Conservation (phyloP, 2,329 filamentous ascomycete genomes). For the Pestalotiopsis fici region DNA sequence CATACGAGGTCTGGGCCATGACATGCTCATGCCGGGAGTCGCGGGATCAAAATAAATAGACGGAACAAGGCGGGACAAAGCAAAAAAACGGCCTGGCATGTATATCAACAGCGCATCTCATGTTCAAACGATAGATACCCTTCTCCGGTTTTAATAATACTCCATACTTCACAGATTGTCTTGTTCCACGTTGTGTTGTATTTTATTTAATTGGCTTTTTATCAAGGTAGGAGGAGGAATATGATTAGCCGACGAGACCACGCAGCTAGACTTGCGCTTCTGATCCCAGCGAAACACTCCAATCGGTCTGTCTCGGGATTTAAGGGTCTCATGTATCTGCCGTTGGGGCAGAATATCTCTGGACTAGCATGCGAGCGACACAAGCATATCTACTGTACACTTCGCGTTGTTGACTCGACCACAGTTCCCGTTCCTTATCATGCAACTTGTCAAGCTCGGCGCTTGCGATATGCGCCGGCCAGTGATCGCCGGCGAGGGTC, state of each 20-base stretch:
- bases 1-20: background rate
- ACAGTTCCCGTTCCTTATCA: background rate
- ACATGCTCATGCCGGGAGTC: background rate
- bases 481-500: slow-evolving; percentile 8
- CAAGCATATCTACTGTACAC: background rate
- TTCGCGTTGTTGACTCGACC: background rate
- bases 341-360: background rate
- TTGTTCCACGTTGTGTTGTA: background rate
- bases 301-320: background rate
- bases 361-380: background rate
- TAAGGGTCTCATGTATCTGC: background rate
- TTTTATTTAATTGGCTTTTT: too few relatives aligned
- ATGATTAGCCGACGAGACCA: too few relatives aligned
- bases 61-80: background rate
- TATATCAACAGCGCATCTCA: background rate
- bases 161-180: background rate
- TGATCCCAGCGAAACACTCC: background rate
- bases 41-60: background rate
- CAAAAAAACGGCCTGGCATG: background rate
- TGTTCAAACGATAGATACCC: background rate
- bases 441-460: slow-evolving; percentile 6
- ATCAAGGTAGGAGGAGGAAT: too few relatives aligned
- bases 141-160: background rate
- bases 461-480: slow-evolving; percentile 4
- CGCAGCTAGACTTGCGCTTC: too few relatives aligned